These are phyloP conservation scores for Fusarium xyrophilum DNA, from an alignment of 2,329 filamentous ascomycete species.

Conservation along the genomic window DNA sequence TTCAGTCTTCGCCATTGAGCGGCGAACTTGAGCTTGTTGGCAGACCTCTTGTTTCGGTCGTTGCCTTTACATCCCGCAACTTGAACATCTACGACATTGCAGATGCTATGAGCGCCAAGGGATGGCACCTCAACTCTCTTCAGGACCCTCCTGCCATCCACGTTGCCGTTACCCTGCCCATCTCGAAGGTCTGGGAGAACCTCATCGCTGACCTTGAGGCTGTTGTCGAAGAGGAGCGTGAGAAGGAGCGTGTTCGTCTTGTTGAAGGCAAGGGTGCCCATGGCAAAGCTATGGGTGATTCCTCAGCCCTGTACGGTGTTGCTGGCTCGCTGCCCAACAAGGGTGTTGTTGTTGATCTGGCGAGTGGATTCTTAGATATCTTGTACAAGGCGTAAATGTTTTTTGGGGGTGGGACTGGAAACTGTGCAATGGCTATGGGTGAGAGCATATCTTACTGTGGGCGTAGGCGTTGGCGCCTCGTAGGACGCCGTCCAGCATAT, in stretches of 20 bases:
- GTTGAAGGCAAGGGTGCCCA: conserved; percentile 72
- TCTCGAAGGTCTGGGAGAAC: conserved; percentile 79
- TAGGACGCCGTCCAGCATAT: conserved; percentile 5
- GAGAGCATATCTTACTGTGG: conserved; percentile 9
- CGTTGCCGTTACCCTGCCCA: conserved; percentile 89
- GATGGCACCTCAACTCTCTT: conserved; percentile 96
- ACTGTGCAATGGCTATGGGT: not conserved
- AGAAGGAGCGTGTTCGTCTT: conserved; percentile 77
- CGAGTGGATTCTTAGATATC: conserved; percentile 89
- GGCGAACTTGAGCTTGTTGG: conserved; percentile 82
- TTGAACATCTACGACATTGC: conserved; percentile 94
- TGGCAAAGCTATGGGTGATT: conserved; percentile 76
- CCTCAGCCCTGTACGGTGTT: conserved; percentile 90
- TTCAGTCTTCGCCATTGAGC: conserved; percentile 74
- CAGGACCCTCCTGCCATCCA: conserved; percentile 93
- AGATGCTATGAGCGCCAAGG: conserved; percentile 81
- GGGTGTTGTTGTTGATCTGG: conserved; percentile 89
- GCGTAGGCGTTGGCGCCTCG: conserved; percentile 22
- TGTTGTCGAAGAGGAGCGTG: conserved; percentile 74
- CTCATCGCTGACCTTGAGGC: conserved; percentile 76
- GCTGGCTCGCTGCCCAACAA: conserved; percentile 96
- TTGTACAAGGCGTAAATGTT: conserved; percentile 78
- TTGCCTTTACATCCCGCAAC: conserved; percentile 84
- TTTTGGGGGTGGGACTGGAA: not conserved
- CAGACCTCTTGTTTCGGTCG: conserved; percentile 84